These are phyloP conservation scores for Candida boidinii DNA, from an alignment of 805 yeast genomes.

Conservation along the genomic window DNA sequence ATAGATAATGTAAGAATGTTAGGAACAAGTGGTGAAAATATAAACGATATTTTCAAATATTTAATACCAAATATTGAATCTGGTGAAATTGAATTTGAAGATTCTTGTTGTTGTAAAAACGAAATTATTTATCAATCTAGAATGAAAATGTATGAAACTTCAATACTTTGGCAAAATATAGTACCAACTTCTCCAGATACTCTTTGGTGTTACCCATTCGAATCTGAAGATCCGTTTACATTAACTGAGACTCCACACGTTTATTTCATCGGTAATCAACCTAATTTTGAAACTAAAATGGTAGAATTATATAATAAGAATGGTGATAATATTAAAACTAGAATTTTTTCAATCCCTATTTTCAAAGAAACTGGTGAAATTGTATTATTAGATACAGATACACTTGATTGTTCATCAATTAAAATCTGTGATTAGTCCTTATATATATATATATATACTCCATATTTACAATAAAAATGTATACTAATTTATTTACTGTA, in stretches of 20 bases:
- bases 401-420: conserved; percentile 48
- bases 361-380: conserved; percentile 59
- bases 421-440: conserved; percentile 13
- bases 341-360: conserved; percentile 61
- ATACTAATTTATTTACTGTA: conserved; percentile 2
- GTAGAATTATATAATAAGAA: conserved; percentile 27
- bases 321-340: conserved; percentile 25
- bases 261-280: conserved; percentile 81
- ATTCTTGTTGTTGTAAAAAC: conserved; percentile 11
- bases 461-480: not conserved
- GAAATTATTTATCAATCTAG: conserved; percentile 47
- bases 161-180: conserved; percentile 75
- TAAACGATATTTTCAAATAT: conserved; percentile 71
- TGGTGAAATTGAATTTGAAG: conserved; percentile 12
- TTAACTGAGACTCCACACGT: conserved; percentile 79
- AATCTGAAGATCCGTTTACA: conserved; percentile 70
- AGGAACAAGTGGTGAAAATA: conserved; percentile 80
- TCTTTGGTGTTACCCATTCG: conserved; percentile 79
- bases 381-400: conserved; percentile 50
- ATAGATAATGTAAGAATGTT: conserved; percentile 48
- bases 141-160: conserved; percentile 52
- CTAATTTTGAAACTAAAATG: conserved; percentile 40
- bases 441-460: too few relatives aligned
- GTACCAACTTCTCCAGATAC: conserved; percentile 98
- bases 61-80: conserved; percentile 31